Base-by-base conservation (phyloP, 1,284 basidiomycete species). In the Papiliotrema nemorosa region DNA sequence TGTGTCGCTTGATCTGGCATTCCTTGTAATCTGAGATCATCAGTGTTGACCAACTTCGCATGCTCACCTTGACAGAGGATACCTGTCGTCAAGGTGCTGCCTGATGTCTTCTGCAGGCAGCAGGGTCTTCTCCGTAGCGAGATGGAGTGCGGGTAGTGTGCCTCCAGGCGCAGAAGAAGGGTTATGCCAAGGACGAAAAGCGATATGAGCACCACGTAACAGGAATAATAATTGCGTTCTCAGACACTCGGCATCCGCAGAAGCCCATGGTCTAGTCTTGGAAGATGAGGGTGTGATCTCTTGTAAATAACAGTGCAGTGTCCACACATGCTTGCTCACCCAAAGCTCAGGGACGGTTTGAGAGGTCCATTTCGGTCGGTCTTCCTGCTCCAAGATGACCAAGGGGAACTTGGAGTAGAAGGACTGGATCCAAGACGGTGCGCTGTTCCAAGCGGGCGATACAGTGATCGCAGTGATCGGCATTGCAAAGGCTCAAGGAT, bases 361-460 rank as follows among this genome's bases (percentile, higher is more conserved):
- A 20, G 37, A 10, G 16, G 39, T 24, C 64, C 64, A 70, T 18
- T 62, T 52, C 0, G 68, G 34, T n/a, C 57, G 39, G 31, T 70
- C 66, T 20, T 73, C 67, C 41, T 69, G 67, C 26, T 66, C 63
- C 1, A 73, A 53, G 6, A 60, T 51, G n/a, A 73, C 70, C 7
- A 75, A 47, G 1, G 73, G 73, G 54, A 72, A 74, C 26, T 62
- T 63, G 13, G 67, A 52, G 55, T 73, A 75, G 34, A 74, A 63
- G 5, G 52, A 44, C 38, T 60, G 52, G 43, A 68, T 52, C 64
- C 66, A 73, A 48, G 36, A 26, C 1, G 70, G 70, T 10, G 68
- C 70, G 14, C 21, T 24, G 58, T n/a, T 50, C 53, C 60, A 66
- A n/a, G 59, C 22, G 6, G 53, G 50, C 13, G n/a, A n/a, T n/a